Base-by-base conservation (phyloP, 495 filamentous ascomycete genomes). In the Talaromyces liani region DNA sequence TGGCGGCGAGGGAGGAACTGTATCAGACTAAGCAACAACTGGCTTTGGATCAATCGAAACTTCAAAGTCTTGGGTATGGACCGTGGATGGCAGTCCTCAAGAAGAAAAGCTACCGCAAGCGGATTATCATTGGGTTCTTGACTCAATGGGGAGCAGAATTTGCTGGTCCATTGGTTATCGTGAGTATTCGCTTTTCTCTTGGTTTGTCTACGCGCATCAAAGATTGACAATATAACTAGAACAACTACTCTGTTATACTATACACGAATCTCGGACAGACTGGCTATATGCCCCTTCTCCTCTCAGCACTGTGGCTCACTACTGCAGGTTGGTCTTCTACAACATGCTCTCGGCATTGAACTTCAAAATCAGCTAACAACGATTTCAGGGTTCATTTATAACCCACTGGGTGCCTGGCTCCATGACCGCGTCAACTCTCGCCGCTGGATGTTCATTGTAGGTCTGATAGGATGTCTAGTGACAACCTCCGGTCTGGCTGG, bases 221-320 rank as follows among this genome's bases (percentile, higher is more conserved):
- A 45, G 18, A 31, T 47, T 25, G 31, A 34, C 25, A 9, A n/a
- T 51, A 20, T 51, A 31, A 5, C 24, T 27, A 72, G 69, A 77
- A 78, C 58, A 82, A 80, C 66, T 84, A 84, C 63, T 75, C 73
- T 2, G 79, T 84, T 22, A 61, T 84, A 12, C 65, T 84, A n/a
- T 84, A 81, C 67, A 72, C 67, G 4, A 75, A 72, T 24, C 71
- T 84, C 7, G 81, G 81, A 31, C 70, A 79, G 65, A 72, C 67
- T 6, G 75, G 74, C 33, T 69, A 66, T 25, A 77, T 76, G 70
- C 81, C 81, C 18, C 64, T 84, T n/a, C 71, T 83, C 3, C 68
- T 83, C n/a, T 73, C 71, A 63, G 76, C 78, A 16, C 62, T 80
- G 12, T 82, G 79, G 78, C 68, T 80, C 45, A 79, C 79, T 20